A percentile compares a stretch with the other conserved stretches of the same genome.
These are phyloP conservation scores for Colletotrichum incanum DNA, from an alignment of 2,329 filamentous ascomycete genomes.

Conservation along the genomic window DNA sequence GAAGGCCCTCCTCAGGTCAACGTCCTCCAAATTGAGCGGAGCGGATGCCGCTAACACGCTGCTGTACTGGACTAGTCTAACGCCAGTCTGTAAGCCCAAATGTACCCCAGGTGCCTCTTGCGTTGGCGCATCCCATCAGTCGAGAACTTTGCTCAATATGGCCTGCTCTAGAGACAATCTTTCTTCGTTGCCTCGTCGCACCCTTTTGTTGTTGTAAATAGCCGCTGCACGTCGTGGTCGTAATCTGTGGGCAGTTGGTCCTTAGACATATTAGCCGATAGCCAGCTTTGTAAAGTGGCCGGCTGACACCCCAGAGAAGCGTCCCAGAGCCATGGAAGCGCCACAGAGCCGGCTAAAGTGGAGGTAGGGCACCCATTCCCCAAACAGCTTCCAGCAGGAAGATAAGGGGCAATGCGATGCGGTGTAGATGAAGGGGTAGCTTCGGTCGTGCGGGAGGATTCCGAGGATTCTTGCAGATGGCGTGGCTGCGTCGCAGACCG, in stretches of 20 bases:
- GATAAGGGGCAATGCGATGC: conserved; percentile 16
- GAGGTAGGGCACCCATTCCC: conserved; percentile 5
- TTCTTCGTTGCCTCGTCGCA: not conserved
- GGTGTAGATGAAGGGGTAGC: not conserved
- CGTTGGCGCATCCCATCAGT: conserved; percentile 9
- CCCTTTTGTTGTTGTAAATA: not conserved
- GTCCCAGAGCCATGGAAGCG: conserved; percentile 32
- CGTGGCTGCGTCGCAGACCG: not conserved
- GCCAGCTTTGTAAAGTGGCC: not conserved
- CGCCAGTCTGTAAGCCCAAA: not conserved
- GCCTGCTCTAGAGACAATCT: not conserved
- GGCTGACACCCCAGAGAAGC: not conserved
- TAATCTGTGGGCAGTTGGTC: not conserved
- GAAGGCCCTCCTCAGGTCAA: conserved; percentile 3
- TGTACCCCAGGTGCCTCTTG: not conserved
- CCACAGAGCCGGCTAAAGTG: conserved; percentile 28
- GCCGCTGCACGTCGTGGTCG: not conserved
- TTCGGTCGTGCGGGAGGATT: conserved; percentile 12
- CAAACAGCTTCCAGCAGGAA: not conserved
- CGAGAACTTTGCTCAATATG: not conserved
- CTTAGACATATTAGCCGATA: conserved; percentile 25
- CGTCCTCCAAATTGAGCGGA: no score
- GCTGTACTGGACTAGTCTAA: not conserved
- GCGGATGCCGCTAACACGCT: not conserved
- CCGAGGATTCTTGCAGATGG: not conserved